These are phyloP conservation scores for Gymnopilus dilepis DNA, from an alignment of 768 basidiomycete genomes.

Conservation along the genomic window DNA sequence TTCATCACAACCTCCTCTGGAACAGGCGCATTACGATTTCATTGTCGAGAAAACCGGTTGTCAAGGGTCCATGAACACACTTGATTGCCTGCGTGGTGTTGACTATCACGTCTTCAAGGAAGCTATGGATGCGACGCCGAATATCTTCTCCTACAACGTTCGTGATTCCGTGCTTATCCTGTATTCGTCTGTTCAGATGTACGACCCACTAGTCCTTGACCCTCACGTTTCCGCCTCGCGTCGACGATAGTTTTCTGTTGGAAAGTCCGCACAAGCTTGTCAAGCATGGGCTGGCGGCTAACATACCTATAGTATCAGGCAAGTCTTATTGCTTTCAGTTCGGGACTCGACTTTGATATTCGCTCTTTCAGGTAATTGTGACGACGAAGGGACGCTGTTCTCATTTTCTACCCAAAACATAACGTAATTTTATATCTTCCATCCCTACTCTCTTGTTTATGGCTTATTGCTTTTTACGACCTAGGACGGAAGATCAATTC, in stretches of 20 bases:
- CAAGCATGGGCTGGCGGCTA: slow-evolving; percentile 34
- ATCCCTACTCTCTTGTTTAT: slow-evolving; percentile 25
- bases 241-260: slow-evolving; percentile 42
- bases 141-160: slow-evolving; percentile 46
- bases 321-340: background rate
- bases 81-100: slow-evolving; percentile 45
- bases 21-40: slow-evolving; percentile 43
- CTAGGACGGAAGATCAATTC: slow-evolving; percentile 35
- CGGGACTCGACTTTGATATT: background rate
- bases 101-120: slow-evolving; percentile 41
- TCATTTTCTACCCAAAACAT: slow-evolving; percentile 26
- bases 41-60: slow-evolving; percentile 41
- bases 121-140: slow-evolving; percentile 45
- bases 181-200: background rate
- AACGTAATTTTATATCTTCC: slow-evolving; percentile 27
- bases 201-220: slow-evolving; percentile 25
- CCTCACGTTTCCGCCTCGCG: slow-evolving; percentile 38
- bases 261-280: slow-evolving; percentile 34
- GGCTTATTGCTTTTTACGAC: background rate
- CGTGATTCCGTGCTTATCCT: background rate
- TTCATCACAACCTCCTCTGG: too few relatives aligned
- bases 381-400: slow-evolving; percentile 46
- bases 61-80: slow-evolving; percentile 40
- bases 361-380: slow-evolving; percentile 33
- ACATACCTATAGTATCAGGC: slow-evolving; percentile 27